Base-by-base conservation (phyloP, 176 grass and related monocot species). In the Musa troglodytarum region DNA sequence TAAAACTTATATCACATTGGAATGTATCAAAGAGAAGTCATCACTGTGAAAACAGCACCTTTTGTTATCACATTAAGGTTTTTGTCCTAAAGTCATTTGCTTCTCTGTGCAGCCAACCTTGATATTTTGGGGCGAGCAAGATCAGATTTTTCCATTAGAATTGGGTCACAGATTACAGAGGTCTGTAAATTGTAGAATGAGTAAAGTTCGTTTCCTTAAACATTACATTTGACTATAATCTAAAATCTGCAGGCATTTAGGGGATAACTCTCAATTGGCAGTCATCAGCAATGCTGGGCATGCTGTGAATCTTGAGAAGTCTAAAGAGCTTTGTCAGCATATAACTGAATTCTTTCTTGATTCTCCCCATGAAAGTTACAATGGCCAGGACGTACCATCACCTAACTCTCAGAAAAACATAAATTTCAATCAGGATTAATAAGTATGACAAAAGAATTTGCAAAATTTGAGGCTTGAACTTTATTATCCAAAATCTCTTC, bases 281-380 rank as follows among this genome's bases (percentile, higher is more conserved):
- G 83, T 89, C 29, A 87, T 94, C 76, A 87, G 64, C 25, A 87
- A 91, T 56, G 90, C 95, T 68, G 90, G 95, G 19, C 95, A 99
- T 53, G 95, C 90, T n/a, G 86, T 94, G 56, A 99, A 94, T 57
- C 91, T 99, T 57, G 95, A 99, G 83, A 99, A 99, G 74, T 73
- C 86, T 51, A 75, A 65, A 74, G 86, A 91, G 10, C 54, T 94
- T 55, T 94, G 86, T 76, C 79, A 73, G 73, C 83, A 51, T 54
- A 81, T 99, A 82, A 81, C 82, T 9, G 66, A 77, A 10, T 99
- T 94, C 52, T 87, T 91, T 9, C 56, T 57, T 52, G 74, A 87
- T 54, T 58, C 79, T 2, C 67, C 87, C 0, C 76, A 81, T 43
- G 90, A 90, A 68, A 74, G 54, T 64, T 62, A 74, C 57, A 83